Evolutionary conservation across 305 asterid genomes (phyloP), one percentile per base, ranked within the genome.

Genomic region (Solanum hybrid): DNA sequence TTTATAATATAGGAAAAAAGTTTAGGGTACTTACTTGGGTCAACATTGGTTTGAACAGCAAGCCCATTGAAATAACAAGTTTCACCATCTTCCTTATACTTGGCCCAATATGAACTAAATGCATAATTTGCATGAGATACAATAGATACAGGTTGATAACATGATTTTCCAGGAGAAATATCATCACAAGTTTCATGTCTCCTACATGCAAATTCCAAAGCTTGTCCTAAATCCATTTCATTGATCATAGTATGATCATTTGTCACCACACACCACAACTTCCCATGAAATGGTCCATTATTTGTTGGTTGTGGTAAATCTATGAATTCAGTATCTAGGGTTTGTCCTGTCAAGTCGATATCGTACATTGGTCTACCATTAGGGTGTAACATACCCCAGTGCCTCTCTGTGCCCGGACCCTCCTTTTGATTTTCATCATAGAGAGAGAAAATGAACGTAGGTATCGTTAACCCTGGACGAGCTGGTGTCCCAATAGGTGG

Each of bases 61-160:
- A 96, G 97, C 61, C 99, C 99, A 91, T 93, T 86, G 95, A 96
- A 95, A 92, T 91, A 92, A 90, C 99, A 96, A 24, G 92, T 90
- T 6, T 93, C 96, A 39, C 98, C 98, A 22, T 5, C 24, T 74
- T 91, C 93, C 89, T 94, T 90, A 89, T 74, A 94, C 95, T 92
- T 92, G 2, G 98, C 94, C 98, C 98, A 96, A 35, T 94, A 96
- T 2, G 99, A 94, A 89, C 96, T 96, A 89, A 96, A 96, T 57
- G 98, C 99, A 69, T 94, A 96, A 93, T 92, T 96, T 12, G 98
- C 98, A 87, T 96, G 98, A 1, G 94, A 89, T 5, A 40, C 37
- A 4, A 91, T 39, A 0, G 97, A 93, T 9, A 96, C 92, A 8
- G 98, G 98, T 90, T 91, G 91, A 78, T 96, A 96, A 89, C 99